Base-by-base conservation (phyloP, 2,329 filamentous ascomycete genomes). In the Zarea fungicola region DNA sequence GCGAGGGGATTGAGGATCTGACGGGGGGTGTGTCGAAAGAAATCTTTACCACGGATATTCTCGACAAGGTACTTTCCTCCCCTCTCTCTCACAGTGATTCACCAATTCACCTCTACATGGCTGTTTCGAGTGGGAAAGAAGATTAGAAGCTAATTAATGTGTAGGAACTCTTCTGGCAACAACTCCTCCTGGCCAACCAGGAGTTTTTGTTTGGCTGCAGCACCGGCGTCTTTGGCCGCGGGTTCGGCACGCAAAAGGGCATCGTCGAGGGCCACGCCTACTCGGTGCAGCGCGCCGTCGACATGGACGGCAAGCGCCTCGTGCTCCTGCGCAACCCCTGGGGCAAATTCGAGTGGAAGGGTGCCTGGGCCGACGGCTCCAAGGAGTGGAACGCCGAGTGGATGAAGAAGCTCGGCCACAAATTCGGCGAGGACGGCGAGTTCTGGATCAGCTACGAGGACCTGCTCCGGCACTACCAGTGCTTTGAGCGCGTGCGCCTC, bases 361-460 rank as follows among this genome's bases (percentile, higher is more conserved):
- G 89, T 2, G 74, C 86, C 2, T 93, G 88, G 87, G 75, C 73
- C 4, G 89, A 93, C 60, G 89, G 89, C 0, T 89, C 85, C 6
- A 86, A 88, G 58, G 84, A 92, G 64, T 95, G 89, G 89, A 92
- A 86, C 1, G 74, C 86, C 0, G 83, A 90, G 56, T 89, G 85
- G 79, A 82, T 92, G 66, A 68, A 81, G 52, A 82, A 84, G 57
- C 74, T 93, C 1, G 74, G 77, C 39, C 86, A 91, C 61, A 81
- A 78, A 35, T 91, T 91, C 56, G 86, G 87, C 32, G 84, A 89
- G 55, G 87, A 91, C 56, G 87, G 86, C 21, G 80, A 75, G 39
- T 81, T 80, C 53, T 80, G 77, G 77, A 81, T 80, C 57, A 71
- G 75, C 3, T 81, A 81, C 56, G 69, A 76, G 16, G 78, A 82